These are phyloP conservation scores for Syzygium grande DNA, from an alignment of 345 rosid species.

Conservation along the genomic window DNA sequence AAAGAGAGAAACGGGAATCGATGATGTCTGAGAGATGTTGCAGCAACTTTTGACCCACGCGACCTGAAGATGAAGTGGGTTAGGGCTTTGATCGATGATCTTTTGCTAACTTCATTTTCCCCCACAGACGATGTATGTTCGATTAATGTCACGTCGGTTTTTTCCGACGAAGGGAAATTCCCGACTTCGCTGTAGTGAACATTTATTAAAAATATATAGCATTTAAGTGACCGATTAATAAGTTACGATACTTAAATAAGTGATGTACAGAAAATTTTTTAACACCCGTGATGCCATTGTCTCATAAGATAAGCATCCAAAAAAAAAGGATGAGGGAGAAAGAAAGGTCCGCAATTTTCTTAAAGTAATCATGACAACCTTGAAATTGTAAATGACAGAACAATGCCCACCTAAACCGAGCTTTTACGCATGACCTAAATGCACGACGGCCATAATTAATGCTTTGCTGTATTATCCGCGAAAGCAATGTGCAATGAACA, in stretches of 20 bases:
- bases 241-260: neutral
- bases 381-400: neutral
- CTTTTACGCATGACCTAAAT: too few species aligned
- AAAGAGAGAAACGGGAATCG: neutral
- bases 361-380: neutral
- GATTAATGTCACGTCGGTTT: neutral
- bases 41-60: neutral
- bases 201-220: neutral
- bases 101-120: too few species aligned
- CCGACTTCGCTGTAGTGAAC: neutral
- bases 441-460: neutral
- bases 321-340: neutral
- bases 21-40: neutral
- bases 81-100: neutral
- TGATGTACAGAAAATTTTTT: neutral
- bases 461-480: neutral
- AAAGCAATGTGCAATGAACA: neutral
- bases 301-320: too few species aligned
- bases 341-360: neutral
- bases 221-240: too few species aligned
- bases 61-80: neutral
- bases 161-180: neutral
- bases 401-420: neutral
- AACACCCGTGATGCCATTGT: accelerated
- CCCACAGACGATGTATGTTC: accelerated